Evolutionary conservation across 2,329 filamentous ascomycete species (phyloP).

Genomic region (Fusarium neocosmosporiellum): DNA sequence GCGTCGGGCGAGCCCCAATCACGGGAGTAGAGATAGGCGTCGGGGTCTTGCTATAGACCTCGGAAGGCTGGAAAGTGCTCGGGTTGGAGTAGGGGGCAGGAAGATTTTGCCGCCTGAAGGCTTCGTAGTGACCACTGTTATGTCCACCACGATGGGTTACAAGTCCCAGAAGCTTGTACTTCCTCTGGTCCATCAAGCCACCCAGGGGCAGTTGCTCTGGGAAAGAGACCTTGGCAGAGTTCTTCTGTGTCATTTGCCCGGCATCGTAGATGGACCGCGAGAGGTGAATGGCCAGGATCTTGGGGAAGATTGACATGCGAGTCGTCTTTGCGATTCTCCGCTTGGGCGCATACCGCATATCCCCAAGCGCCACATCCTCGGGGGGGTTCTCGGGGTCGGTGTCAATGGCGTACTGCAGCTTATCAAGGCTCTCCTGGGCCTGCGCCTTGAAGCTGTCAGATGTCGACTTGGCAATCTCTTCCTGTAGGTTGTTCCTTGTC

Average conservation of each 20-base stretch:
- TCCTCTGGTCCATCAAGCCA: conserved; percentile 78
- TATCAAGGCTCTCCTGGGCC: conserved; percentile 69
- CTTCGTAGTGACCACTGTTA: conserved; percentile 96
- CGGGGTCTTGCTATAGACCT: conserved; percentile 75
- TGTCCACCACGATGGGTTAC: conserved; percentile 97
- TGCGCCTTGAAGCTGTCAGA: conserved; percentile 63
- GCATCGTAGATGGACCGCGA: conserved; percentile 92
- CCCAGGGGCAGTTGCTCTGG: conserved; percentile 88
- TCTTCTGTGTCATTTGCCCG: conserved; percentile 84
- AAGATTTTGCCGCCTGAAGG: conserved; percentile 87
- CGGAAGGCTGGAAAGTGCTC: conserved; percentile 80
- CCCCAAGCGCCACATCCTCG: conserved; percentile 78
- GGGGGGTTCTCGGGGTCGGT: conserved; percentile 84
- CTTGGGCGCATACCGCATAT: conserved; percentile 79
- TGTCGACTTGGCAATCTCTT: conserved; percentile 66
- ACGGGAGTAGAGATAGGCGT: conserved; percentile 63
- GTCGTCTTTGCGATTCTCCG: conserved; percentile 89
- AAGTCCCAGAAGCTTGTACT: conserved; percentile 85
- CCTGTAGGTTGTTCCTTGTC: conserved; percentile 73
- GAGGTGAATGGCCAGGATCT: conserved; percentile 89
- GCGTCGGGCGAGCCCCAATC: conserved; percentile 51
- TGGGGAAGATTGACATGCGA: conserved; percentile 87
- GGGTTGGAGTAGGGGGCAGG: conserved; percentile 85
- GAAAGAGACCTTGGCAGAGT: conserved; percentile 92
- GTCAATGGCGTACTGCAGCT: conserved; percentile 77